Evolutionary conservation across 257 asterid genomes (phyloP).

Genomic region (Schizonepeta tenuifolia): DNA sequence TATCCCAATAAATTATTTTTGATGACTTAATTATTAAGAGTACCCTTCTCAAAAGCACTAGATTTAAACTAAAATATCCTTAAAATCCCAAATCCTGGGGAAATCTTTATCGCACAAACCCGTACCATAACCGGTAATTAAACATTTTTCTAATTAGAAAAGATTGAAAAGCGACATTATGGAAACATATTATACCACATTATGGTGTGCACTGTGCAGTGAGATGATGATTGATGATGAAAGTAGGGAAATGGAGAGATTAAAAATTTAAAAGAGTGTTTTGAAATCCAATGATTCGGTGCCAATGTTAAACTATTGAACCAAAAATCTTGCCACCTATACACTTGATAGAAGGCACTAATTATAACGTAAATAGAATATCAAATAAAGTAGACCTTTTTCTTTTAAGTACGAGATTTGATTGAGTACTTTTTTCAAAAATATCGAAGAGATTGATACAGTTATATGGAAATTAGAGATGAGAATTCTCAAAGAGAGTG

Average conservation of each 20-base stretch:
- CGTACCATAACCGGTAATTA: neutral
- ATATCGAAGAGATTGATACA: neutral
- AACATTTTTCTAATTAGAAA: neutral
- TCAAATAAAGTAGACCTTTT: neutral
- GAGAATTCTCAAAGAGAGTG: too few species aligned
- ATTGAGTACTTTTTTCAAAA: neutral
- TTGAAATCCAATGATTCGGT: neutral
- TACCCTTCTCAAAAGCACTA: neutral
- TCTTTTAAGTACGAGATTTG: constrained; percentile 4
- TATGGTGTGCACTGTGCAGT: neutral
- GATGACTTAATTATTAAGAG: neutral
- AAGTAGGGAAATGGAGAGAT: neutral
- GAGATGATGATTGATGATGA: constrained; percentile 4
- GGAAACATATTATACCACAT: neutral
- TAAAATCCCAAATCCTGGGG: neutral
- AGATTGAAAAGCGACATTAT: neutral
- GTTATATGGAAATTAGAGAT: too few species aligned
- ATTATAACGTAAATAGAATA: neutral
- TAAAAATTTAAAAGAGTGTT: neutral
- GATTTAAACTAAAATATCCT: neutral
- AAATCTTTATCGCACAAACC: neutral
- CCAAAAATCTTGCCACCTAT: constrained; percentile 5
- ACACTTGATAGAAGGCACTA: constrained; percentile 3
- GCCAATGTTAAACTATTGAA: neutral
- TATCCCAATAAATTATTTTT: neutral